phyloP scores from a whole-genome alignment of 1,284 basidiomycete species.

The Ganoderma lucidum region DNA sequence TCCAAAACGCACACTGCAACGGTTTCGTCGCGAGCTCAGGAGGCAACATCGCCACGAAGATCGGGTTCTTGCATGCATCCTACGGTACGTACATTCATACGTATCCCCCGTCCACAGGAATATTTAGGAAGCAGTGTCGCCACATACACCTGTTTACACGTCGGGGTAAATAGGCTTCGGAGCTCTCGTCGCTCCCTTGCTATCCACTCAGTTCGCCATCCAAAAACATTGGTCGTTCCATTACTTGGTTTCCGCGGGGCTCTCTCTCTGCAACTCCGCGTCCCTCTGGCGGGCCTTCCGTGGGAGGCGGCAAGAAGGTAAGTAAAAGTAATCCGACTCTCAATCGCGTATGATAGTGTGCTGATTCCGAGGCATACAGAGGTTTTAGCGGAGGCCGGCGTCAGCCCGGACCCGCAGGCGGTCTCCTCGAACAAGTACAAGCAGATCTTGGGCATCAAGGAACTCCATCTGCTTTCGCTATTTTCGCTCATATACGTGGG shows the following conservation, averaged over 20 bases:
- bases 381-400: constrained; percentile 46
- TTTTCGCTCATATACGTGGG: constrained; percentile 75
- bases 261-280: constrained; percentile 56
- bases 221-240: constrained; percentile 65
- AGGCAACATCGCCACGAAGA: constrained; percentile 55
- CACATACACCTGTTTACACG: not conserved
- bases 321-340: not conserved
- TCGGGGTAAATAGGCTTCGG: constrained; percentile 54
- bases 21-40: constrained; percentile 57
- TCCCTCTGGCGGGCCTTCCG: constrained; percentile 60
- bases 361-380: constrained; percentile 6
- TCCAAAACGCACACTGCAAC: constrained; percentile 63
- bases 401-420: constrained; percentile 44
- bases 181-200: constrained; percentile 64
- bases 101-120: not conserved
- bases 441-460: constrained; percentile 59
- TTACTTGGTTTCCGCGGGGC: constrained; percentile 63
- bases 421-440: constrained; percentile 55
- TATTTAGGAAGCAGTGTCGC: not conserved
- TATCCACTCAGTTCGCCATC: constrained; percentile 67
- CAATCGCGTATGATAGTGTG: too few species aligned
- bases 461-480: constrained; percentile 65
- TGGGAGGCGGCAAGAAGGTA: constrained; percentile 59
- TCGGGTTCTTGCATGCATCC: constrained; percentile 67
- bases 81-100: constrained; percentile 33